Percentiles rank a stretch among this genome's conserved stretches.
phyloP scores from a whole-genome alignment of 371 early-diverging fungal species.

The Basidiobolus meristosporus region DNA sequence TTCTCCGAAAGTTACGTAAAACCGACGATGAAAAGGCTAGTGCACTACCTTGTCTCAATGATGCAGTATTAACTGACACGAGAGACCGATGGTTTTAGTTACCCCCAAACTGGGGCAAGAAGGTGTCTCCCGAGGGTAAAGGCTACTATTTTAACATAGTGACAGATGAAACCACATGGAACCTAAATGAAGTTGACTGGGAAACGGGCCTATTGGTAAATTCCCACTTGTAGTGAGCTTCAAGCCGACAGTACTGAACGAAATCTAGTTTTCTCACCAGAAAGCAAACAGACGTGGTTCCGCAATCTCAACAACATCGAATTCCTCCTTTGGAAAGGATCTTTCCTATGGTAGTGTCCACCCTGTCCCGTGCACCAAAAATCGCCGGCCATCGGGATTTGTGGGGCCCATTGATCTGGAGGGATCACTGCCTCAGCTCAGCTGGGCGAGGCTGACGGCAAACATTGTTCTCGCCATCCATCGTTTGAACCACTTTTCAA shows the following conservation, averaged over 20 bases:
- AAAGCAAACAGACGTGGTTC: not conserved
- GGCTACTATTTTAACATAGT: slow-evolving; percentile 50
- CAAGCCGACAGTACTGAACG: not conserved
- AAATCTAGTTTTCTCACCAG: not conserved
- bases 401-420: slow-evolving; percentile 5
- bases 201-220: slow-evolving; percentile 4
- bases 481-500: slow-evolving; percentile 33
- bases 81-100: no score
- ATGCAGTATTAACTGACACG: no score
- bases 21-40: slow-evolving; percentile 5
- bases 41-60: no score
- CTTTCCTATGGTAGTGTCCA: slow-evolving; percentile 4
- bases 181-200: slow-evolving; percentile 13
- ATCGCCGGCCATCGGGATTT: slow-evolving; percentile 6
- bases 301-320: slow-evolving; percentile 1
- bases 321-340: slow-evolving; percentile 4
- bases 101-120: slow-evolving; percentile 36
- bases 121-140: slow-evolving; percentile 31
- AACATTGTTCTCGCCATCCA: slow-evolving; percentile 43
- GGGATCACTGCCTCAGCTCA: slow-evolving; percentile 10
- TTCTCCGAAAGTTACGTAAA: not conserved
- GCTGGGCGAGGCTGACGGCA: slow-evolving; percentile 44
- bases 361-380: not conserved
- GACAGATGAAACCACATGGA: slow-evolving; percentile 50
- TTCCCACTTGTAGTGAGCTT: not conserved